Evolutionary conservation across 306 rosid species (phyloP), one percentile per base, ranked within the genome.

Genomic region (Castanea sativa): DNA sequence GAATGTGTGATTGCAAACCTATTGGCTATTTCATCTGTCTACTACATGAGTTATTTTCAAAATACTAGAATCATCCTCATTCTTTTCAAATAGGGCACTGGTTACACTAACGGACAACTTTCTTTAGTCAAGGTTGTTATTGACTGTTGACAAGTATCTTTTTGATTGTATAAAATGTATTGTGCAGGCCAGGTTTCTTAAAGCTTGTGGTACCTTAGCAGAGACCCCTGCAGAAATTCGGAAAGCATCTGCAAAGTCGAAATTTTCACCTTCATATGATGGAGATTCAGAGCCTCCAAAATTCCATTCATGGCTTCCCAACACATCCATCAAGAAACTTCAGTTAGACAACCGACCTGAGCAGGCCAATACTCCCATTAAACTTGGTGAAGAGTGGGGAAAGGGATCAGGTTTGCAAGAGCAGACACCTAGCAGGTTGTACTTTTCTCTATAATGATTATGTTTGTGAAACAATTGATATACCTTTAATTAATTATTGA

Each of bases 141-240:
- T 63, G 41, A 32, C 49, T 32, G 45, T 33, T 65, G 25, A 65
- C 1, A 35, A 3, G 19, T 25, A 9, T 35, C 16, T 7, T 14
- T 38, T n/a, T 67, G 72, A 38, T 67, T 33, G 3, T 33, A 67
- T 18, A 11, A 18, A 35, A 67, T 18, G 18, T 1, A 9, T 35
- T 21, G 13, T 85, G 77, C 88, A 95, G 98, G 99, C 97, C 85
- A 93, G 86, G 84, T 93, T 93, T 87, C 98, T 90, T 72, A 93
- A 93, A 87, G 96, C 93, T 12, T 96, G 97, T 80, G 98, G 99
- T 12, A 84, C 97, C 72, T 67, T 95, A 72, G 64, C 80, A 29
- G 89, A 87, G 83, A 95, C 96, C n/a, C 98, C 99, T 70, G 75
- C 69, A 74, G 99, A 96, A 89, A 82, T 91, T 85, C 88, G 88